A percentile compares a stretch with the other conserved stretches of the same genome.
Conservation (phyloP, 176 grass and related monocot genomes). For the Thinopyrum elongatum region DNA sequence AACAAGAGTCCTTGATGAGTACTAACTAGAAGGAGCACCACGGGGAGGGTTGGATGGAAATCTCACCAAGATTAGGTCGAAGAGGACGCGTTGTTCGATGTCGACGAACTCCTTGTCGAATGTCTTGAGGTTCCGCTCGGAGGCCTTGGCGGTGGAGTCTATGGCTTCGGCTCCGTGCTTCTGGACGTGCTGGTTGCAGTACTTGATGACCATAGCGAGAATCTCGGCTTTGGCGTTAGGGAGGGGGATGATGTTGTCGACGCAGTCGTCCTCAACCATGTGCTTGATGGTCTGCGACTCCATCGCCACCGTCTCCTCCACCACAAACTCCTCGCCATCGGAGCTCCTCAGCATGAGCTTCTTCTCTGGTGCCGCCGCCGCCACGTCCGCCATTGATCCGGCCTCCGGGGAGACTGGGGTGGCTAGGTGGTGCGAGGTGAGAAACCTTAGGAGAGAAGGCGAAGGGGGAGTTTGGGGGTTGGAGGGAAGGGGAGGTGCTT, state of each 20-base stretch:
- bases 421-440: neutral
- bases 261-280: slow-evolving; percentile 58
- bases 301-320: slow-evolving; percentile 45
- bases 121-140: slow-evolving; percentile 23
- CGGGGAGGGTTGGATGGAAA: too few species aligned
- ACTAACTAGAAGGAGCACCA: too few species aligned
- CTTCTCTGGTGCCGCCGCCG: neutral
- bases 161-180: neutral
- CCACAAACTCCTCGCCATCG: slow-evolving; percentile 39
- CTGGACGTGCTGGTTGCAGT: slow-evolving; percentile 52
- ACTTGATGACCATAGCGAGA: slow-evolving; percentile 51
- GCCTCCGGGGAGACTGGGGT: neutral
- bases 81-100: slow-evolving; percentile 43
- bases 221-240: slow-evolving; percentile 46
- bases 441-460: neutral
- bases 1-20: neutral
- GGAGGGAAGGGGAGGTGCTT: neutral
- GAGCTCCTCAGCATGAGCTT: slow-evolving; percentile 26
- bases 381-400: slow-evolving; percentile 9
- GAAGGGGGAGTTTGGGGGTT: neutral
- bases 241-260: slow-evolving; percentile 37
- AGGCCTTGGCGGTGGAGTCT: neutral
- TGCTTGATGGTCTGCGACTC: slow-evolving; percentile 47
- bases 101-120: slow-evolving; percentile 53
- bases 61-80: slow-evolving; percentile 55